Evolutionary conservation across 345 rosid genomes (phyloP), one percentile per base, ranked within the genome.

Genomic region (Euclidium syriacum): DNA sequence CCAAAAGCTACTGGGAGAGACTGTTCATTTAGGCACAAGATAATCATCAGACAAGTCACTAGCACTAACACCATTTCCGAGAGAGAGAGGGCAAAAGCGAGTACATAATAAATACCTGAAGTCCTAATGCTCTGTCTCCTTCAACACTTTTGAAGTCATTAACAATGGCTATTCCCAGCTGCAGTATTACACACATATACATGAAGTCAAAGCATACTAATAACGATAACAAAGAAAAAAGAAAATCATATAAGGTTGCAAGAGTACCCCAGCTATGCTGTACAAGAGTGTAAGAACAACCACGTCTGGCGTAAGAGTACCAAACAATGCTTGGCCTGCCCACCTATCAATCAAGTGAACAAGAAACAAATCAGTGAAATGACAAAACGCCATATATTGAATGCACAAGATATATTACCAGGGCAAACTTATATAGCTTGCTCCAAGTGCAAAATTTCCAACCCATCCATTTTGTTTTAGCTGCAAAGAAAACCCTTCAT

Each of bases 241-340:
- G 0, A 9, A 2, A 33, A 62, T 23, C 12, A 53, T 4, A 39
- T 18, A 19, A 3, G 33, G 33, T 42, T n/a, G 51, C 52, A 58
- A 65, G 64, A 65, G 47, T 83, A 90, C 99, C 87, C 99, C 99
- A 22, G 97, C 99, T 66, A 87, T 78, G 83, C 99, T 90, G 73
- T 94, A 94, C 74, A 90, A 79, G 65, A 94, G 88, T 22, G 99
- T 94, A 34, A 90, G 96, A 69, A 94, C 96, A 35, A 90, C 76
- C 53, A 90, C 84, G 54, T 94, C 97, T 27, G 88, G 91, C 29
- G 96, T 83, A 77, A 94, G 97, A 12, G 99, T 84, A 35, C 99
- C 99, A 62, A 94, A 94, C 73, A 94, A 75, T 26, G 99, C 95
- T 82, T 94, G 99, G 24, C 99, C 99, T 7, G 99, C 97, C 97